These are phyloP conservation scores for Flaveria trinervia DNA, from an alignment of 129 eudicot genomes.

Conservation along the genomic window DNA sequence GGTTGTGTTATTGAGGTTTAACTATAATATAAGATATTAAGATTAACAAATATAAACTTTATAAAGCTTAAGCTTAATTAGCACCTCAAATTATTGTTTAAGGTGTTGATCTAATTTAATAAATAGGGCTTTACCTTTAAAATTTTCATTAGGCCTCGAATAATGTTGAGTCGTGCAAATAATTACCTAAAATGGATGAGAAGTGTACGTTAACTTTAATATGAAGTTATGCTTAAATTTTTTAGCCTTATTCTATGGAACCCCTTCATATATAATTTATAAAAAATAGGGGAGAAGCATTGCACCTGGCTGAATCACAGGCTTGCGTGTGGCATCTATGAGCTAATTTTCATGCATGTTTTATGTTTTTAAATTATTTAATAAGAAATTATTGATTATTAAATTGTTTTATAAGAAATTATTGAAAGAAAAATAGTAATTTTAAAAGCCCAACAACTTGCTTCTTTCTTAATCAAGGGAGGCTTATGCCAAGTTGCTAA, in stretches of 20 bases:
- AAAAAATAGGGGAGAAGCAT: conserved; percentile 6
- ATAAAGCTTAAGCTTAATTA: no score
- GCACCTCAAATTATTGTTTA: no score
- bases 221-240: neutral
- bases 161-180: no score
- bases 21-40: no score
- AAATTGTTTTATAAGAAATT: conserved; percentile 4
- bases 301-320: conserved; percentile 44
- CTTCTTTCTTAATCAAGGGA: conserved; percentile 22
- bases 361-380: neutral
- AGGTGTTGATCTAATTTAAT: no score
- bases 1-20: no score
- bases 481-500: conserved; percentile 23
- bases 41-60: no score
- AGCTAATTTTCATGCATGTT: conserved; percentile 18
- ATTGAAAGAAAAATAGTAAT: conserved; percentile 3
- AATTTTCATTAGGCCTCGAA: no score
- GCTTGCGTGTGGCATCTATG: conserved; percentile 41
- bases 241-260: neutral
- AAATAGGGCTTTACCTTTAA: no score
- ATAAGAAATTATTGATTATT: neutral
- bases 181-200: no score
- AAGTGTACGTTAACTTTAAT: no score
- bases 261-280: neutral
- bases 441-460: conserved; percentile 24